Base-by-base conservation (phyloP, 2,329 filamentous ascomycete species). In the Phoma herbarum region DNA sequence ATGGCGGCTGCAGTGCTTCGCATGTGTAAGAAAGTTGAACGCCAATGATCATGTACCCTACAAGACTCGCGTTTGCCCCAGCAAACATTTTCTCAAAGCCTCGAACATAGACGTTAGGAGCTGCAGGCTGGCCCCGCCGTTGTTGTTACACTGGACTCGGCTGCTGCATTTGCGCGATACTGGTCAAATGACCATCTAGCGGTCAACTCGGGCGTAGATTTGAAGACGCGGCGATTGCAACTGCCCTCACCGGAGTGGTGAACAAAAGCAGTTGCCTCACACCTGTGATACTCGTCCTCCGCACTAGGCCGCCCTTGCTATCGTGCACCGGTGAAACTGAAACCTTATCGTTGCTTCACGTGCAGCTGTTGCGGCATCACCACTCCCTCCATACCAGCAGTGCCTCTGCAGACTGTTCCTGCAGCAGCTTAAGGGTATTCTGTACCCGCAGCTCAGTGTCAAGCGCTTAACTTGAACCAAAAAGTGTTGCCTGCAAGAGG, bases 281-380 rank as follows among this genome's bases (percentile, higher is more conserved):
- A 42, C 37, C 29, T 53, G 35, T 52, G 39, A 26, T 50, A 45
- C 39, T 59, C 44, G 39, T 53, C 39, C 37, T 54, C 25, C 16
- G 29, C 43, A 39, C 45, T 46, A 33, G 50, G 28, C 56, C 50
- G 45, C 45, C 50, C 56, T 59, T 49, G 56, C 22, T 46, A 53
- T 54, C 45, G 45, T 26, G 50, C 26, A 53, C 39, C 45, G 50
- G 54, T 57, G 56, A 53, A 50, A 23, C 23, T 20, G 41, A 22
- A 43, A 59, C 50, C 45, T 59, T 59, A 54, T 59, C 56, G 39
- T 16, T 25, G 50, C 45, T 45, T 59, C 50, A 59, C 45, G 50
- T 59, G 56, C 56, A 54, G 31, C 47, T 42, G 48, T 23, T 35
- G 48, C 29, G 26, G 18, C 51, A 59, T 51, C 56, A 59, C 25